A percentile compares a stretch with the other conserved stretches of the same genome.
Conservation (phyloP, 495 filamentous ascomycete species). For the Trichoderma orchidacearum region DNA sequence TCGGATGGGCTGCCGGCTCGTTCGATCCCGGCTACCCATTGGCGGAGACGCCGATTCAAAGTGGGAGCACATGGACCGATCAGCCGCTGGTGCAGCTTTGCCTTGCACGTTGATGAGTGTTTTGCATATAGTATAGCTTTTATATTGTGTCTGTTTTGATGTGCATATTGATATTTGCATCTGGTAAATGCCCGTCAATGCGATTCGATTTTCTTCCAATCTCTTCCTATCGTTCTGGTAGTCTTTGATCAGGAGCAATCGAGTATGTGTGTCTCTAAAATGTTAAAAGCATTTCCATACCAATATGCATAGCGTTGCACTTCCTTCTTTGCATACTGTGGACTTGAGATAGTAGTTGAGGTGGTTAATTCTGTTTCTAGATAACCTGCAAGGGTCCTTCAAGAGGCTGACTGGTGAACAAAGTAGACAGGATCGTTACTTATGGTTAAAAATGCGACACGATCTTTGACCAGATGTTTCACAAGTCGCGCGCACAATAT, state of each 20-base stretch:
- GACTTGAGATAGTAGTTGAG: too few relatives aligned
- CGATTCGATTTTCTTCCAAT: too few relatives aligned
- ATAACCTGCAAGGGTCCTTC: too few relatives aligned
- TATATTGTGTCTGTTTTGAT: neutral
- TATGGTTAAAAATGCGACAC: neutral
- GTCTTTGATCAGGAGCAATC: too few relatives aligned
- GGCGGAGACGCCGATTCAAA: constrained; percentile 27
- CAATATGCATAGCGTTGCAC: too few relatives aligned
- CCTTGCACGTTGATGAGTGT: constrained; percentile 4
- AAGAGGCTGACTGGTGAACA: neutral
- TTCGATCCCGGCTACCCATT: constrained; percentile 25
- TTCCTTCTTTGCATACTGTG: too few relatives aligned
- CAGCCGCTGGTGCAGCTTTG: constrained; percentile 25
- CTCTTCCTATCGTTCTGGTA: too few relatives aligned
- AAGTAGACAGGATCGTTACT: neutral
- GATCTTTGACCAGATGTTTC: neutral
- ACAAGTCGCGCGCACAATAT: neutral
- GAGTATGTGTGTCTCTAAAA: too few relatives aligned
- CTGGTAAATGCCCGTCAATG: too few relatives aligned
- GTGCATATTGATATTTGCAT: neutral
- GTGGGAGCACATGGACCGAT: constrained; percentile 23
- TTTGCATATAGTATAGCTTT: neutral
- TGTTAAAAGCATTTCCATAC: too few relatives aligned
- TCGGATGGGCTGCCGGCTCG: constrained; percentile 37
- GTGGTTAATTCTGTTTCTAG: too few relatives aligned